A percentile compares a stretch with the other conserved stretches of the same genome.
phyloP scores from a whole-genome alignment of 768 basidiomycete genomes.

The Trametopsis cervina region DNA sequence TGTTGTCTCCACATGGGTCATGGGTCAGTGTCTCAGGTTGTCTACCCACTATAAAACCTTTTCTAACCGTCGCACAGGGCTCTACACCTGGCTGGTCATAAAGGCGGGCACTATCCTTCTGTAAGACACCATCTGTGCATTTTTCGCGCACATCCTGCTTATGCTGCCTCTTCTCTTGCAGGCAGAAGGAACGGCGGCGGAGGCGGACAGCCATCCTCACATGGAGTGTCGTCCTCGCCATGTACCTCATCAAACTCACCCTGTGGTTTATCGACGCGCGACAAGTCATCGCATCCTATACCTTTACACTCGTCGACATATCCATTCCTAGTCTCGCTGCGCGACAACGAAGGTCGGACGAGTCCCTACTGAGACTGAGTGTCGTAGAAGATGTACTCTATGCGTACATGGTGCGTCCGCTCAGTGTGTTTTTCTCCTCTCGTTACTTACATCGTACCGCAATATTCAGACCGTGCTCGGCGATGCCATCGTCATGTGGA shows the following conservation, averaged over 20 bases:
- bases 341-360: neutral
- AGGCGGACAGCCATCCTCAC: neutral
- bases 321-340: constrained; percentile 4
- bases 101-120: neutral
- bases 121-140: neutral
- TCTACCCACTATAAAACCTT: neutral
- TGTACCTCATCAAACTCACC: constrained; percentile 10
- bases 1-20: constrained; percentile 6
- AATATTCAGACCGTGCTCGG: constrained; percentile 14
- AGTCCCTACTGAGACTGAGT: constrained; percentile 4
- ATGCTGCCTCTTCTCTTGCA: neutral
- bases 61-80: neutral
- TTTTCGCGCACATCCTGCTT: neutral
- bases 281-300: constrained; percentile 13
- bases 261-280: constrained; percentile 18
- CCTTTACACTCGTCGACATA: constrained; percentile 6
- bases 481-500: constrained; percentile 19
- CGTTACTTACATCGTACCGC: neutral
- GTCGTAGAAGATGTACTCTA: constrained; percentile 14
- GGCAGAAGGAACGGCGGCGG: neutral
- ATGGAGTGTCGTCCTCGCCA: constrained; percentile 4
- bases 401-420: constrained; percentile 14
- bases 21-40: neutral
- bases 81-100: constrained; percentile 1
- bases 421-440: neutral